Percentiles rank a stretch among this genome's conserved stretches.
Conservation (phyloP, 1,284 basidiomycete species). For the Sporisorium scitamineum region DNA sequence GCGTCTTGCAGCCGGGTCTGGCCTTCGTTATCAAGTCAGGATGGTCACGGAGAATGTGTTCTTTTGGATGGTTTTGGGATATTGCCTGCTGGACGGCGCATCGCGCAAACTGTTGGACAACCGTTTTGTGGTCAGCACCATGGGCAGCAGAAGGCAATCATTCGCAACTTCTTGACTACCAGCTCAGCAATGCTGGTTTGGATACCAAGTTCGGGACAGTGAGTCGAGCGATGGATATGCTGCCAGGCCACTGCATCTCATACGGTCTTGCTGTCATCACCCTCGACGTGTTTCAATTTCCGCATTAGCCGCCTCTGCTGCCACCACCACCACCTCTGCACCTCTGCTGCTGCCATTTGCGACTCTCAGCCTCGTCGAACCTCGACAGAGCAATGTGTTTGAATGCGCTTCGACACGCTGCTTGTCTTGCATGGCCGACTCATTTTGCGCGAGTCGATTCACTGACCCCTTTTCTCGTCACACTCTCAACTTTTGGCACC, state of each 20-base stretch:
- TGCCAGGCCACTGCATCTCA: not conserved
- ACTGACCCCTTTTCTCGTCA: slow-evolving; percentile 16
- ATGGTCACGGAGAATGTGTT: no score
- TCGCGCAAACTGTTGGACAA: no score
- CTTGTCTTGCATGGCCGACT: not conserved
- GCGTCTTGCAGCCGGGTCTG: no score
- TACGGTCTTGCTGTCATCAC: not conserved
- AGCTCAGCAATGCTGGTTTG: no score
- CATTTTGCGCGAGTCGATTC: not conserved
- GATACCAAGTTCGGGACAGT: no score
- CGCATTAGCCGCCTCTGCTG: not conserved
- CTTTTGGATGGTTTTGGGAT: no score
- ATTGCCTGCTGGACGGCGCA: no score
- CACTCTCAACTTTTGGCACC: not conserved
- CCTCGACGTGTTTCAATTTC: not conserved
- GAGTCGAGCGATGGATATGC: not conserved
- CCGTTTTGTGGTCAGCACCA: no score
- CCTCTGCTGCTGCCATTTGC: not conserved
- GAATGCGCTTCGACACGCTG: slow-evolving; percentile 1
- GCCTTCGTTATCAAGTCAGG: no score
- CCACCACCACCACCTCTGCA: not conserved
- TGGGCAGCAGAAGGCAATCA: no score
- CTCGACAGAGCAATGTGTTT: not conserved
- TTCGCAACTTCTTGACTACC: no score
- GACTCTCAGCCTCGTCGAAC: not conserved